Evolutionary conservation across 129 eudicot species (phyloP), one percentile per base, ranked within the genome.

Genomic region (Dittrichia graveolens): DNA sequence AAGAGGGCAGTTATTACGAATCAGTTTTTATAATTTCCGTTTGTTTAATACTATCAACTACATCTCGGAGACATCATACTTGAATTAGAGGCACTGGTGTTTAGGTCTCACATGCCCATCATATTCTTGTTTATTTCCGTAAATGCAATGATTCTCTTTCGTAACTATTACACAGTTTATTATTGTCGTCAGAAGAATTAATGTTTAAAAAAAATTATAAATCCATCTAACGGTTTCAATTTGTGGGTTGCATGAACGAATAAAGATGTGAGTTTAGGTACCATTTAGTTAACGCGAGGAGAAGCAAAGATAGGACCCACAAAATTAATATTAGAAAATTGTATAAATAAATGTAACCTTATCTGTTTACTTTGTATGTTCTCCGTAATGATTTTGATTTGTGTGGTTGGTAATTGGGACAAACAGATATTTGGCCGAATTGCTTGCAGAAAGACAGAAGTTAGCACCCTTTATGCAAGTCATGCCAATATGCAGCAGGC

Each of bases 401-500:
- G 57, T 70, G 52, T 47, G 19, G 11, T 66, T 66, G 80, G 80
- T 59, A 44, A 8, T 54, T 72, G 63, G 67, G 50, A 61, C 31
- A 63, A 76, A 77, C 91, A 85, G 96, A 78, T 86, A 86, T 69
- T 75, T 89, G 70, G 80, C 89, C 13, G 96, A 89, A 72, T 63
- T 89, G 76, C 73, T 89, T 74, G 92, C 84, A 14, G 96, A 89
- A 71, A 84, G 89, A 67, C 87, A 86, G 62, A 89, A 89, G 76
- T 67, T 89, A 78, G 91, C 81, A 44, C 96, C 96, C 18, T 89
- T 89, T 68, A 74, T 84, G 87, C 96, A 86, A 69, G 76, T 86
- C 71, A 81, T 89, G 77, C 96, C 96, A 5, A 81, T 84, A 59
- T 89, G 91, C 82, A 89, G 78, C 80, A 86, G 92, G 62, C 96